These are phyloP conservation scores for Boletus rex-veris DNA, from an alignment of 768 basidiomycete species.

Conservation along the genomic window DNA sequence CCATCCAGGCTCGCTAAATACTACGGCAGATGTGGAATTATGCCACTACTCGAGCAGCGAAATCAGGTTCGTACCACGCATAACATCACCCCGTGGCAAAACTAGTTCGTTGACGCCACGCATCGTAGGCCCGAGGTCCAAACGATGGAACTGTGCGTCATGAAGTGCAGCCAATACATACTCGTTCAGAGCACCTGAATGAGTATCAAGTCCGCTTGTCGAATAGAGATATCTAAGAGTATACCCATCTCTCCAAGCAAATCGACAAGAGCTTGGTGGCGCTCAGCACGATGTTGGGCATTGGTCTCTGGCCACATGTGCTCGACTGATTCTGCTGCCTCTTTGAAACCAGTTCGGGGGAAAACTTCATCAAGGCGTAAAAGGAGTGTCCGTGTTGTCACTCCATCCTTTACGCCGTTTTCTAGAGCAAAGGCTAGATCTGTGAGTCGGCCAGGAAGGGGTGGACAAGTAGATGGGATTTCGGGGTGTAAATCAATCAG, in stretches of 20 bases:
- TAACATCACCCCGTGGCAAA: slow-evolving; percentile 40
- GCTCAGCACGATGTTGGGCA: background rate
- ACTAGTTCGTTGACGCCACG: slow-evolving; percentile 49
- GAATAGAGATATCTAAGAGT: background rate
- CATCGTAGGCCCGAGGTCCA: slow-evolving; percentile 48
- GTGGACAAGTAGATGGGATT: no score
- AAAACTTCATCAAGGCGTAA: slow-evolving; percentile 2
- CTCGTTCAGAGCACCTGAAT: slow-evolving; percentile 47
- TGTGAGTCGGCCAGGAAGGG: no score
- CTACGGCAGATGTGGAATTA: slow-evolving; percentile 27
- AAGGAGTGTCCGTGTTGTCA: background rate
- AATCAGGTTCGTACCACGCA: slow-evolving; percentile 36
- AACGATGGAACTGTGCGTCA: slow-evolving; percentile 40
- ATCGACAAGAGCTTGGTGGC: slow-evolving; percentile 43
- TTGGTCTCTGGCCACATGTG: background rate
- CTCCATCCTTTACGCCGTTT: background rate
- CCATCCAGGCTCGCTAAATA: slow-evolving; percentile 47
- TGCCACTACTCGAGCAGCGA: slow-evolving; percentile 1
- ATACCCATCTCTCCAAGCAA: slow-evolving; percentile 24
- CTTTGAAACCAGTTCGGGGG: slow-evolving; percentile 3
- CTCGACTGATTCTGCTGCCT: background rate
- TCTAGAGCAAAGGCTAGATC: background rate
- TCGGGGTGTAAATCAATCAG: background rate
- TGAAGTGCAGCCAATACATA: slow-evolving; percentile 44
- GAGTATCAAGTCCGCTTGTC: background rate